Base-by-base conservation (phyloP, 2,329 filamentous ascomycete species). In the Talaromyces sp. region DNA sequence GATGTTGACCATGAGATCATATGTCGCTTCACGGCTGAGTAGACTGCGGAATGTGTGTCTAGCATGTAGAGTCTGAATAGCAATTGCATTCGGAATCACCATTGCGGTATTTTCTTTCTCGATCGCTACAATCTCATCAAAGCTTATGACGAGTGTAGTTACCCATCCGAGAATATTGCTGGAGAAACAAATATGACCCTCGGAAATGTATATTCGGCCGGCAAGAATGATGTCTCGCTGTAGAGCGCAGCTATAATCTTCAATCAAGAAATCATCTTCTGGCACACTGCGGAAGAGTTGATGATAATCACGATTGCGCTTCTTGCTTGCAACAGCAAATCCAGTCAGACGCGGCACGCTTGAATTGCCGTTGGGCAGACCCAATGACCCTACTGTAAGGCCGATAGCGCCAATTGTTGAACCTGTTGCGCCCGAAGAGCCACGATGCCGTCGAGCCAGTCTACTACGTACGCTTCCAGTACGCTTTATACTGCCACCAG, bases 161-260 rank as follows among this genome's bases (percentile, higher is more conserved):
- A 96, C 90, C 95, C 95, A 99, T 60, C 95, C 95, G 54, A 99
- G 85, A 67, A 99, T 99, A 73, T 99, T 99, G 81, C 95, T 98
- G 71, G 93, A 97, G 77, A 99, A 99, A 80, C 95, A 99, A 54
- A 99, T 86, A 73, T 99, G 93, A 11, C 93, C 93, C 78, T 99
- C 95, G 0, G 95, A 98, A 46, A 99, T 91, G 72, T 99, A 99
- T 14, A 99, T 83, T 44, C 95, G 86, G 5, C 95, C 95, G 68
- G 97, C 95, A 6, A 96, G 87, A 39, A 99, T 84, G 65, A 99
- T 99, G 73, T 99, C 96, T 67, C 93, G 87, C 76, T 99, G 95
- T 64, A 99, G 77, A 3, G 95, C 95, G 74, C 95, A 97, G 75
- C 95, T 97, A 76, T 98, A 99, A 75, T 99, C 95, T 73, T 99